A percentile compares a stretch with the other conserved stretches of the same genome.
Conservation (phyloP, 2,329 filamentous ascomycete species). For the Alternaria angustiovoidea region DNA sequence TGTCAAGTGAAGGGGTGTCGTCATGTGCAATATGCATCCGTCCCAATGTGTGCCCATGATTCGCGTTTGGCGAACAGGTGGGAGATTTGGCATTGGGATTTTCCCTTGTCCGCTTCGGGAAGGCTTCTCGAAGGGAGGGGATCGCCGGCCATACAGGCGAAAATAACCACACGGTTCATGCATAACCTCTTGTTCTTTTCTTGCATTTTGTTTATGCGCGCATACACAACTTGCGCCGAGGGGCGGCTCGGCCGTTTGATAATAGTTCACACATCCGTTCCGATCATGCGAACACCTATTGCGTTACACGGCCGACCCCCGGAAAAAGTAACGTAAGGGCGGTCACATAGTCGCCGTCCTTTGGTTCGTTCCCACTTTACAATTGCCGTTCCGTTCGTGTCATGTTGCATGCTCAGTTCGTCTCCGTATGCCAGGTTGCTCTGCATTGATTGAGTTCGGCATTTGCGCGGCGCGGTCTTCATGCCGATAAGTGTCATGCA, state of each 20-base stretch:
- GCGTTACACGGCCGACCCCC: constrained; percentile 17
- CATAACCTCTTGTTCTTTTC: not conserved
- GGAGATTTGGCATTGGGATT: constrained; percentile 8
- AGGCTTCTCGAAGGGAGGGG: constrained; percentile 32
- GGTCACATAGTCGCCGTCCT: constrained; percentile 7
- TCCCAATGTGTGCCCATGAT: constrained; percentile 13
- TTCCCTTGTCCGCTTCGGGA: constrained; percentile 20
- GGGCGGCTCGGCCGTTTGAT: constrained; percentile 29
- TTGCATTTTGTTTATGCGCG: not conserved
- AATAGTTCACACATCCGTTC: constrained; percentile 37
- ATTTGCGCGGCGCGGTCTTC: constrained; percentile 16
- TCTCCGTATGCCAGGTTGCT: constrained; percentile 20
- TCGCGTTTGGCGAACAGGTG: constrained; percentile 34
- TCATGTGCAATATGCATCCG: constrained; percentile 6
- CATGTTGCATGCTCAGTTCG: constrained; percentile 20
- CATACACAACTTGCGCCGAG: not conserved
- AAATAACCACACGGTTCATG: constrained; percentile 6
- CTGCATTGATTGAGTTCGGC: constrained; percentile 18
- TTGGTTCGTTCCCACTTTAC: not conserved
- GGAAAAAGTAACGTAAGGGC: constrained; percentile 17
- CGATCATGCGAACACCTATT: constrained; percentile 19
- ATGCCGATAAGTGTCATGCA: constrained; percentile 19
- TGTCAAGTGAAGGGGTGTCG: constrained; percentile 27
- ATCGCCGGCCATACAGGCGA: constrained; percentile 19
- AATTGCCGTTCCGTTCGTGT: constrained; percentile 19